Evolutionary conservation across 257 asterid species (phyloP), one percentile per base, ranked within the genome.

Genomic region (Cordia subcordata): DNA sequence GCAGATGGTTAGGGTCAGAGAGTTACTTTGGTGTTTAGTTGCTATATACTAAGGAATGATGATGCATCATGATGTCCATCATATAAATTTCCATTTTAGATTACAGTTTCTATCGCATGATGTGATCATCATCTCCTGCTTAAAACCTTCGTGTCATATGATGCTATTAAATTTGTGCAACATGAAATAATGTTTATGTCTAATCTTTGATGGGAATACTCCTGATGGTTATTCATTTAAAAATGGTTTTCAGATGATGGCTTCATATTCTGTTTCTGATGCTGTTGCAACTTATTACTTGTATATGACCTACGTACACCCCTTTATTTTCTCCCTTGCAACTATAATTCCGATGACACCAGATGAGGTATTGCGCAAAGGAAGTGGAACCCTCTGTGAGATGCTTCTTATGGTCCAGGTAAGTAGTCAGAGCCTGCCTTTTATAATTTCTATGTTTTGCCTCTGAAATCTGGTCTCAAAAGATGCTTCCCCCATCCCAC

Each of bases 371-470:
- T 77, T 92, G 73, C 78, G 99, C 40, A 92, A 92, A 81, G 99
- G 99, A 80, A 92, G 99, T 74, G 99, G 99, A 42, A 92, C 99
- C 61, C 85, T 92, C 50, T 92, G 99, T 62, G 99, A 92, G 80
- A 92, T 92, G 99, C 96, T 92, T 73, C 99, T 92, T 63, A 88
- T 92, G 97, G 99, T 88, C 69, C 89, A 92, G 96, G 99, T 88
- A 66, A 71, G 77, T 69, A 57, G 23, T 72, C 53, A 49, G 56
- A 62, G 44, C 35, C 55, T 54, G 17, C 21, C n/a, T 49, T 17
- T 22, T 49, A 21, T 16, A 13, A 27, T 58, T 58, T 38, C 51
- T 38, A 49, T 22, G 17, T 23, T 38, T 61, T 17, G 27, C n/a
- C 42, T 37, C 40, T 58, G 21, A 9, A 14, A 2, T n/a, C 27